These are phyloP conservation scores for Trifolium pratense DNA, from an alignment of 306 rosid species.

Conservation along the genomic window DNA sequence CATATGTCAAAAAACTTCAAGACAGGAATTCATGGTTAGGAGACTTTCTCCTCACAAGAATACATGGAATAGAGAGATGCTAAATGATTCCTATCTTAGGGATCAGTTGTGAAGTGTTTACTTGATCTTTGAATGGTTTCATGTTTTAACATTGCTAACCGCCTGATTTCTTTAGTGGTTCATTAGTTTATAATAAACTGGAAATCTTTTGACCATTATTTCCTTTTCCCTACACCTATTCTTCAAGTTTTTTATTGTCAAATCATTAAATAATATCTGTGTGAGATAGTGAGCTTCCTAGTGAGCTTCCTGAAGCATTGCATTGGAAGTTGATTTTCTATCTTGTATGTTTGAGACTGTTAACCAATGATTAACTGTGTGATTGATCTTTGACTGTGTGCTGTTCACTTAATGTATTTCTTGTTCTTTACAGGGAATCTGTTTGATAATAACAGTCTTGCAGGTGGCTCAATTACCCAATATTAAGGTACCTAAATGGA, in stretches of 20 bases:
- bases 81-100: too few species aligned
- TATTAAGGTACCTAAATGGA: slow-evolving; percentile 70
- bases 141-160: slow-evolving; percentile 27
- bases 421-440: slow-evolving; percentile 79
- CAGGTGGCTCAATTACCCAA: slow-evolving; percentile 92
- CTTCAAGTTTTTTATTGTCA: slow-evolving; percentile 20
- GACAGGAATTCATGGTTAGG: not conserved
- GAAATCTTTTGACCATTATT: slow-evolving; percentile 20
- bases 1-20: slow-evolving; percentile 14
- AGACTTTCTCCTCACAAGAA: not conserved
- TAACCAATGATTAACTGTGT: slow-evolving; percentile 27
- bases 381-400: slow-evolving; percentile 35
- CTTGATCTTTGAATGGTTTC: slow-evolving; percentile 9
- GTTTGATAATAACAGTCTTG: slow-evolving; percentile 94
- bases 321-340: slow-evolving; percentile 29
- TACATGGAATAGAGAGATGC: too few species aligned
- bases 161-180: not conserved
- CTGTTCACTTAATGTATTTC: slow-evolving; percentile 35
- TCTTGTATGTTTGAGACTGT: slow-evolving; percentile 25
- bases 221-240: not conserved
- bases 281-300: too few species aligned
- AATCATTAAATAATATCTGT: slow-evolving; percentile 22
- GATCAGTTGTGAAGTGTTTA: not conserved
- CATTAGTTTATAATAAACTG: slow-evolving; percentile 15
- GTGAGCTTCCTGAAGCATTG: slow-evolving; percentile 30